phyloP scores from a whole-genome alignment of 768 basidiomycete species.

The Russula lepida region DNA sequence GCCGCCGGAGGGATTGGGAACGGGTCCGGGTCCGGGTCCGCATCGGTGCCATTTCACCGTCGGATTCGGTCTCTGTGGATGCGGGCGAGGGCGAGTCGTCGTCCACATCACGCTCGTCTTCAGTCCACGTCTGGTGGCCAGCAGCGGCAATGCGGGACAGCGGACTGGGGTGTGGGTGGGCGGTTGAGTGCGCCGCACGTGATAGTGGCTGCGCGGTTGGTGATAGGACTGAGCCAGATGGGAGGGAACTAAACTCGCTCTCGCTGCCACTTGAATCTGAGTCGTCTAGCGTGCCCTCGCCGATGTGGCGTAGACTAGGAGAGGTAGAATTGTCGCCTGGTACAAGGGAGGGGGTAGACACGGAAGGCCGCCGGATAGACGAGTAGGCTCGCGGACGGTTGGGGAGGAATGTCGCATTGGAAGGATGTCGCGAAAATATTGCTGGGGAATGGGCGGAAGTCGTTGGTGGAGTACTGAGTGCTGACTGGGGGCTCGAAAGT shows the following conservation, averaged over 20 bases:
- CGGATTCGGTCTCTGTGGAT: conserved; percentile 57
- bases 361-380: conserved; percentile 39
- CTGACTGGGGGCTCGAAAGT: conserved; percentile 12
- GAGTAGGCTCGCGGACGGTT: conserved; percentile 24
- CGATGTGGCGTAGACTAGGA: conserved; percentile 50
- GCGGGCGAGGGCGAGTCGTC: conserved; percentile 48
- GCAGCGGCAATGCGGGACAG: conserved; percentile 44
- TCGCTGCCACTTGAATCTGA: conserved; percentile 53
- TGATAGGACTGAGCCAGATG: conserved; percentile 25
- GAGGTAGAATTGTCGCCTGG: conserved; percentile 30
- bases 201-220: conserved; percentile 28
- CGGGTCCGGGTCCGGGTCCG: conserved; percentile 18
- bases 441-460: conserved; percentile 7
- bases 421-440: conserved; percentile 18
- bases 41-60: conserved; percentile 17
- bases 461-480: conserved; percentile 12
- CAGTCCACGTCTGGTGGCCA: conserved; percentile 45
- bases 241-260: conserved; percentile 18
- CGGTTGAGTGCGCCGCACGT: conserved; percentile 25
- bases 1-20: conserved; percentile 27
- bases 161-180: conserved; percentile 59
- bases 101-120: conserved; percentile 44
- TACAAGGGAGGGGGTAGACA: conserved; percentile 30
- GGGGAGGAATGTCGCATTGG: conserved; percentile 11
- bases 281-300: conserved; percentile 71